A percentile compares a stretch with the other conserved stretches of the same genome.
Conservation (phyloP, 257 asterid species). For the Plantago elongata region DNA sequence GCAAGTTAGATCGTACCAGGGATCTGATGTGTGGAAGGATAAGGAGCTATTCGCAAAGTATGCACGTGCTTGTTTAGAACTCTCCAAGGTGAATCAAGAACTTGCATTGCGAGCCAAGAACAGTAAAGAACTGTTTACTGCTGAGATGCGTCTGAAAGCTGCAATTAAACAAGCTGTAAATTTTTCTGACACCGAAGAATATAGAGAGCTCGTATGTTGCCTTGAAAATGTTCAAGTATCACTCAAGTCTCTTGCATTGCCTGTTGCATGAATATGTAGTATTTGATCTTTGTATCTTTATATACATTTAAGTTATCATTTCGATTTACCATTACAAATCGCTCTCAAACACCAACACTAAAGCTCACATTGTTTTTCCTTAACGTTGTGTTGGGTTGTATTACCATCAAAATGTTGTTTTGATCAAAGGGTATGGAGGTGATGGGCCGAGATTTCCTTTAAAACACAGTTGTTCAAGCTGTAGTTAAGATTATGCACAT, state of each 20-base stretch:
- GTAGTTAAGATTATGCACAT: too few species aligned
- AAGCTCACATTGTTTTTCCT: too few species aligned
- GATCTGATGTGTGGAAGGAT: constrained; percentile 82
- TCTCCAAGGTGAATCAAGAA: constrained; percentile 66
- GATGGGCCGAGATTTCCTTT: too few species aligned
- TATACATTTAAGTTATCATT: neutral
- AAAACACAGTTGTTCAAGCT: too few species aligned
- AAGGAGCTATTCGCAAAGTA: constrained; percentile 67
- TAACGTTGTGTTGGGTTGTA: too few species aligned
- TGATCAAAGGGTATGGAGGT: too few species aligned
- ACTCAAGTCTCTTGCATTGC: constrained; percentile 28
- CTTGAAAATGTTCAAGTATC: constrained; percentile 61
- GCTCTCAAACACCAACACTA: too few species aligned
- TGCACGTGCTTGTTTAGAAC: constrained; percentile 75
- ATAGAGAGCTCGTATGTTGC: constrained; percentile 45
- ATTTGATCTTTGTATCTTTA: neutral
- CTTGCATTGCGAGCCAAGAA: constrained; percentile 40
- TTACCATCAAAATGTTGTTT: too few species aligned
- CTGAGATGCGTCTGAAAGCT: constrained; percentile 89
- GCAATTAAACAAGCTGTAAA: constrained; percentile 62
- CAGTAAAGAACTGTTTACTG: constrained; percentile 59
- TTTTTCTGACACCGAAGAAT: constrained; percentile 54
- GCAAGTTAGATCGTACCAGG: constrained; percentile 88
- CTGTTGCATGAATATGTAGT: constrained; percentile 24
- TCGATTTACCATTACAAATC: neutral